These are phyloP conservation scores for Rhynchosporium agropyri DNA, from an alignment of 2,329 filamentous ascomycete genomes.

Conservation along the genomic window DNA sequence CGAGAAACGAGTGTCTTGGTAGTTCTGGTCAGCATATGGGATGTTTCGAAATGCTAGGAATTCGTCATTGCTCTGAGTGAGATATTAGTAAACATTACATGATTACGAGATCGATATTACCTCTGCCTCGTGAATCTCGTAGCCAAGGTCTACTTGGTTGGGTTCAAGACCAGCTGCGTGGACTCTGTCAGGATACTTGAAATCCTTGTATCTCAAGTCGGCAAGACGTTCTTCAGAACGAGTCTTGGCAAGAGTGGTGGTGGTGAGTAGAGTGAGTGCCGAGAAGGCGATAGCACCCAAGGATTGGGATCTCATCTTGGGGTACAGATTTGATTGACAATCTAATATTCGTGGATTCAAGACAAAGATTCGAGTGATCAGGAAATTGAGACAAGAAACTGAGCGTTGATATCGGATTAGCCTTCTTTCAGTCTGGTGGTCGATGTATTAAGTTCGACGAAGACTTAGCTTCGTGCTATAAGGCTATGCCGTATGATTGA, in stretches of 20 bases:
- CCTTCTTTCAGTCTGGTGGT: too few species aligned
- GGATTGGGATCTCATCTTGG: conserved; percentile 9
- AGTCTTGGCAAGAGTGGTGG: background rate
- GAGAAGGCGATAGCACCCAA: conserved; percentile 4
- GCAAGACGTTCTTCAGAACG: background rate
- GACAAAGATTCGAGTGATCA: background rate
- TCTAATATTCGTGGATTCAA: too few species aligned
- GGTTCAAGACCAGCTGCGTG: background rate
- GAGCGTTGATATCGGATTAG: too few species aligned
- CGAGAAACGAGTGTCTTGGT: background rate
- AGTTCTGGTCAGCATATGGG: conserved; percentile 3
- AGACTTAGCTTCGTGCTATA: too few species aligned
- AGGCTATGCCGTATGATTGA: too few species aligned
- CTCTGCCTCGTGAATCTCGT: conserved; percentile 12
- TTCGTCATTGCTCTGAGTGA: background rate
- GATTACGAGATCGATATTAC: background rate
- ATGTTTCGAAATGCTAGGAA: conserved; percentile 13
- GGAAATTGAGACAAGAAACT: background rate
- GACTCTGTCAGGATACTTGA: background rate
- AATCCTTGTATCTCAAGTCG: conserved; percentile 13
- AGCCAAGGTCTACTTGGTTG: conserved; percentile 5
- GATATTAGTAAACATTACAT: background rate
- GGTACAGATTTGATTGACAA: background rate
- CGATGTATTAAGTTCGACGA: too few species aligned
- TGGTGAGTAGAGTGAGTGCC: background rate